Conservation (phyloP, 768 basidiomycete genomes). For the Cubamyces lactineus region DNA sequence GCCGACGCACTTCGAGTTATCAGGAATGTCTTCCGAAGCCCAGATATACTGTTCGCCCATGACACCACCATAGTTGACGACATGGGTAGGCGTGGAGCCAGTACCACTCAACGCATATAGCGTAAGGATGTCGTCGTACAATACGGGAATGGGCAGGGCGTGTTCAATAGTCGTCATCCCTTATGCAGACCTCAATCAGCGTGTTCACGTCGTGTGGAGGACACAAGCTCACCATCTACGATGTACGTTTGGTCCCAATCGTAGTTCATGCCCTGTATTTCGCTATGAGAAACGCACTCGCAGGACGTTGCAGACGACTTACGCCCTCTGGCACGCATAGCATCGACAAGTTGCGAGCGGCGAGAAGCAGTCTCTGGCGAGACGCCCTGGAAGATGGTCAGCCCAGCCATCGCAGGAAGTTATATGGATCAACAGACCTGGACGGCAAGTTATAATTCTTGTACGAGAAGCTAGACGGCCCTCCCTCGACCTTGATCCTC, state of each 20-base stretch:
- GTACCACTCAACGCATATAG: constrained; percentile 71
- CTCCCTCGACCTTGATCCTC: constrained; percentile 74
- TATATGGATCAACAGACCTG: constrained; percentile 42
- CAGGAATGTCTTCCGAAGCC: constrained; percentile 65
- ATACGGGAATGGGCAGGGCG: constrained; percentile 61
- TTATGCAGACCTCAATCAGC: constrained; percentile 30
- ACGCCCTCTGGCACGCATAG: constrained; percentile 74
- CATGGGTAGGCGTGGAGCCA: constrained; percentile 71
- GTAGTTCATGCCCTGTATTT: constrained; percentile 65
- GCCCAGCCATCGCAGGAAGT: not conserved
- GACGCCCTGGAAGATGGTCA: constrained; percentile 50
- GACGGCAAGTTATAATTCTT: constrained; percentile 79
- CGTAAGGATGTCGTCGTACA: constrained; percentile 69
- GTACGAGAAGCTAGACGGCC: constrained; percentile 70
- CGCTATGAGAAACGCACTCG: not conserved
- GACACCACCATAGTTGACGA: constrained; percentile 78
- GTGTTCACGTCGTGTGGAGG: too few species aligned
- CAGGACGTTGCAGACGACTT: constrained; percentile 24
- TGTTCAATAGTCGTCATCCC: constrained; percentile 83
- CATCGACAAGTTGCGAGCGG: constrained; percentile 66
- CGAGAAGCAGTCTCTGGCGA: constrained; percentile 63
- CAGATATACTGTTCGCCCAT: constrained; percentile 70
- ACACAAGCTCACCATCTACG: constrained; percentile 56
- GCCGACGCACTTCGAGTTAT: constrained; percentile 63
- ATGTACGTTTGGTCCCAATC: constrained; percentile 84